Percentiles rank a stretch among this genome's conserved stretches.
These are phyloP conservation scores for Mortierella antarctica DNA, from an alignment of 192 early-diverging fungal species.

Conservation along the genomic window DNA sequence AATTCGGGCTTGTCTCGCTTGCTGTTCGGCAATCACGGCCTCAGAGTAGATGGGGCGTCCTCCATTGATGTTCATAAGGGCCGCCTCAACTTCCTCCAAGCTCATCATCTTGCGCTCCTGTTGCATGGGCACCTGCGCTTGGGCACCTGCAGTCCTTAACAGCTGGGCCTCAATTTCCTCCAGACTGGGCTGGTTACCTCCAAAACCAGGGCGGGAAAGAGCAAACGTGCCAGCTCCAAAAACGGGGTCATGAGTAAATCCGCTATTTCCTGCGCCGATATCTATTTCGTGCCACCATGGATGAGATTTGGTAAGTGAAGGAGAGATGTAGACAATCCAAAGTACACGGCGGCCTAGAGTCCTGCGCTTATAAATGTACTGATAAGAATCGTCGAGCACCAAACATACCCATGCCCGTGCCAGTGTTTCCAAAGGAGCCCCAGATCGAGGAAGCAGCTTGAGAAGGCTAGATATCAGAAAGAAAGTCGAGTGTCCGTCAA, in stretches of 20 bases:
- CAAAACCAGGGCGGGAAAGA: constrained; percentile 34
- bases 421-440: constrained; percentile 49
- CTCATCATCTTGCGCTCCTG: constrained; percentile 69
- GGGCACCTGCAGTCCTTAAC: constrained; percentile 50
- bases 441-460: constrained; percentile 49
- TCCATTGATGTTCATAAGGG: constrained; percentile 60
- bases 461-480: constrained; percentile 31
- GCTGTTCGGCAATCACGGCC: constrained; percentile 47
- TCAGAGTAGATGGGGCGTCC: constrained; percentile 54
- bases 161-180: constrained; percentile 69
- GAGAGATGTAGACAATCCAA: too few relatives aligned
- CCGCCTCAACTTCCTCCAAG: constrained; percentile 79
- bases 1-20: constrained; percentile 35
- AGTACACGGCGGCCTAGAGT: constrained; percentile 19
- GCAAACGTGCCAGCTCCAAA: constrained; percentile 46
- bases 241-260: constrained; percentile 40
- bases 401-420: constrained; percentile 36
- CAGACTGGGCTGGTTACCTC: constrained; percentile 49
- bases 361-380: constrained; percentile 14
- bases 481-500: background rate
- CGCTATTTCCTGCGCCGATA: constrained; percentile 16
- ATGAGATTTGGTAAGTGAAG: too few relatives aligned
- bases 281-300: constrained; percentile 2
- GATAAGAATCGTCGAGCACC: background rate
- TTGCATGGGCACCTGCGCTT: constrained; percentile 19